These are phyloP conservation scores for Cordyceps farinosa DNA, from an alignment of 2,329 filamentous ascomycete species.

Conservation along the genomic window DNA sequence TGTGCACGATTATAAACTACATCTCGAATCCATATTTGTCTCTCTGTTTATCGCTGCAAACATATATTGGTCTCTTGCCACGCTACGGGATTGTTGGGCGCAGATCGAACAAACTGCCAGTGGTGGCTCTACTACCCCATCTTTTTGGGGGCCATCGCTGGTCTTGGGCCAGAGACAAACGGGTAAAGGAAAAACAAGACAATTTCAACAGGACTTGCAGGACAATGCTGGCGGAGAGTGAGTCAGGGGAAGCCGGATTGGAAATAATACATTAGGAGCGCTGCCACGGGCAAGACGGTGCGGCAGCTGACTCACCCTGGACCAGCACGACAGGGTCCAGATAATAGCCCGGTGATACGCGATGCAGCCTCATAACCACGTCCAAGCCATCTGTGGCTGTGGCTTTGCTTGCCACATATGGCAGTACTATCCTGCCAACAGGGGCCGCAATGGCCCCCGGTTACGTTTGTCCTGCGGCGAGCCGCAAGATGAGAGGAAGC, in stretches of 20 bases:
- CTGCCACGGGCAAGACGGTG: neutral
- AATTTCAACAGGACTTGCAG: neutral
- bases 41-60: too few relatives aligned
- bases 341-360: neutral
- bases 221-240: too few relatives aligned
- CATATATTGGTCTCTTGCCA: neutral
- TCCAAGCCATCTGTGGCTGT: neutral
- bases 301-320: neutral
- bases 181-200: neutral
- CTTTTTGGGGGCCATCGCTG: slow-evolving; percentile 11
- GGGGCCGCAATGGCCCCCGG: too few relatives aligned
- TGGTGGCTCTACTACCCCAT: neutral
- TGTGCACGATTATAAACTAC: too few relatives aligned
- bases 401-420: too few relatives aligned
- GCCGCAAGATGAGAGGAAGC: neutral
- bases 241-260: neutral
- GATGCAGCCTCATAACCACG: neutral
- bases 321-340: neutral
- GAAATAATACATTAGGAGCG: neutral
- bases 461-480: too few relatives aligned
- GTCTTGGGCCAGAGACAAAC: neutral
- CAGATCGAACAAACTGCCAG: neutral
- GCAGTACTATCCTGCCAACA: too few relatives aligned
- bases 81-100: neutral
- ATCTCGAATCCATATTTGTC: too few relatives aligned